Evolutionary conservation across 192 early-diverging fungal species (phyloP), one percentile per base, ranked within the genome.

Genomic region (Rhizophagus sp.): DNA sequence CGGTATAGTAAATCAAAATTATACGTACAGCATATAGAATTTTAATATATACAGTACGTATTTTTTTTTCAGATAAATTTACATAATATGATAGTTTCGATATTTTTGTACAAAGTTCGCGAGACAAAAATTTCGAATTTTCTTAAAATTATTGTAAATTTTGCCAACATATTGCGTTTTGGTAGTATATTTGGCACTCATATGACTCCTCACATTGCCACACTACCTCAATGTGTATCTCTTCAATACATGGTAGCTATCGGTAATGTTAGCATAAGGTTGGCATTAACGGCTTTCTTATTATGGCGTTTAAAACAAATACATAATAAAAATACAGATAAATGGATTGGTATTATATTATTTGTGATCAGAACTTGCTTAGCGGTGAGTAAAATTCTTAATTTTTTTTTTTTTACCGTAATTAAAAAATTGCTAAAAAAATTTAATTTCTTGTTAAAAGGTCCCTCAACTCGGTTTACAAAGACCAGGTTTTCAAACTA

Each of bases 241-340:
- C 2, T 62, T 15, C 11, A 11, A 27, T 57, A 69, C 30, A 13
- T 69, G 4, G 19, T 0, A 33, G 2, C 6, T n/a, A 15, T 78
- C 1, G 11, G 27, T 0, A 6, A 27, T 22, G 7, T 78, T 22
- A 1, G 39, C 9, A 69, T 33, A 34, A 30, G 44, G 57, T 11
- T 17, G 5, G 4, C 77, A 5, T 52, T 78, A 15, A 13, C 47
- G 5, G 19, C 30, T 57, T 78, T 78, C 25, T 69, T 78, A 52
- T 50, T 78, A n/a, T 78, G 66, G 63, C 25, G 66, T 19, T 67
- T 78, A 69, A 67, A 44, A 17, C 77, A 78, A 78, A 33, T 78
- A 13, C 25, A 69, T 33, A 17, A 52, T 36, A 22, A 15, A 7
- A 19, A 25, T 30, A 34, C 3, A 4, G 77, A 78, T 70, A 30